Evolutionary conservation across 2,329 filamentous ascomycete species (phyloP).

Genomic region (Aspergillus sp.): DNA sequence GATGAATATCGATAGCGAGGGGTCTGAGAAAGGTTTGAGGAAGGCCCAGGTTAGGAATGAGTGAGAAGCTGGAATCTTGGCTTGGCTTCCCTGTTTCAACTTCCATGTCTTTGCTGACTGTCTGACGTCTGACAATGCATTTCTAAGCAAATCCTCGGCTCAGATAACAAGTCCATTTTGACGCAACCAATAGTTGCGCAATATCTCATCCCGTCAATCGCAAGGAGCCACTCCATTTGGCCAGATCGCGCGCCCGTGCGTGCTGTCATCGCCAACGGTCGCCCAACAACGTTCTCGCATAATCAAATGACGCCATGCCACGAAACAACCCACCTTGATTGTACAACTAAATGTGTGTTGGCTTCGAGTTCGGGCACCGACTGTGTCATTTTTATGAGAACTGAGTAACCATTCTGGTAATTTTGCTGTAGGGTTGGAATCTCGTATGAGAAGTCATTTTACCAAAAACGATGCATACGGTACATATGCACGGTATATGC

Average conservation of each 20-base stretch:
- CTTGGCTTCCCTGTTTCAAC: not conserved
- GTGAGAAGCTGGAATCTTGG: not conserved
- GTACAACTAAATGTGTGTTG: not conserved
- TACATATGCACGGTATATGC: too few species aligned
- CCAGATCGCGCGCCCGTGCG: not conserved
- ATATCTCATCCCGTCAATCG: not conserved
- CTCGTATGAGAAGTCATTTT: too few species aligned
- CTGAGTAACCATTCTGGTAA: too few species aligned
- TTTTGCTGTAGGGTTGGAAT: too few species aligned
- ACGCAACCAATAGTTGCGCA: not conserved
- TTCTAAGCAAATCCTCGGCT: conserved; percentile 8
- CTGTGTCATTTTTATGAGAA: not conserved
- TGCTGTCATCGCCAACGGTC: not conserved
- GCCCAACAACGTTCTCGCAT: not conserved
- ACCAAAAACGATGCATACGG: too few species aligned
- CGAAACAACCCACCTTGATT: not conserved
- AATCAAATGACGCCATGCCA: not conserved
- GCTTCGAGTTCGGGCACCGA: not conserved
- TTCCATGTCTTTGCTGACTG: not conserved
- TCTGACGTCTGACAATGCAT: conserved; percentile 1
- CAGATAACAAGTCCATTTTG: conserved; percentile 4
- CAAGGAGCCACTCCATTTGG: not conserved
- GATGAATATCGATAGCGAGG: not conserved
- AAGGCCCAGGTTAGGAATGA: not conserved
- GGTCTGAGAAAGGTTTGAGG: not conserved